Percentiles rank a stretch among this genome's conserved stretches.
phyloP scores from a whole-genome alignment of 176 grass and related monocot genomes.

The Thalia dealbata region DNA sequence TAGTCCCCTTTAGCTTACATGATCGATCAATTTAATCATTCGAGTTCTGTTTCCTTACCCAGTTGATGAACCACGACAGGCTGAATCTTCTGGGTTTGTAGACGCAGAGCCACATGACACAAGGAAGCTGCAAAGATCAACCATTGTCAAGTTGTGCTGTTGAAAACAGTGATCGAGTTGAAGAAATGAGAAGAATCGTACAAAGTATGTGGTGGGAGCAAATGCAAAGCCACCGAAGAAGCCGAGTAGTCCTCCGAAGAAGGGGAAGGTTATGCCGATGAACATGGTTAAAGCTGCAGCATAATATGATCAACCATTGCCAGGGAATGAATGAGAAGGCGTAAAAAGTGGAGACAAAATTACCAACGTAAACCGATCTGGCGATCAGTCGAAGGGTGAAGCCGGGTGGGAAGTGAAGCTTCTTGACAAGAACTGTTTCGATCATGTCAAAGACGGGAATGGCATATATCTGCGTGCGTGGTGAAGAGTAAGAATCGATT shows the following conservation, averaged over 20 bases:
- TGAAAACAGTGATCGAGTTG: neutral
- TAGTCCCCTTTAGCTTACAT: no score
- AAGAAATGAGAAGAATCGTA: constrained; percentile 19
- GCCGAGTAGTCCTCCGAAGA: constrained; percentile 65
- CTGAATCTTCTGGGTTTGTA: constrained; percentile 69
- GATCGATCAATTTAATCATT: neutral
- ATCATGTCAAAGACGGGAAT: constrained; percentile 98
- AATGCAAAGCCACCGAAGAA: constrained; percentile 89
- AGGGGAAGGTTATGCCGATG: constrained; percentile 74
- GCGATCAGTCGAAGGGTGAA: constrained; percentile 51
- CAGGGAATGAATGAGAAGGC: no score
- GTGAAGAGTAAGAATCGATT: neutral
- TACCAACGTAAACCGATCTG: constrained; percentile 69
- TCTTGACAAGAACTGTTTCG: constrained; percentile 78
- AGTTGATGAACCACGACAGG: constrained; percentile 73
- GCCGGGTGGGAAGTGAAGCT: constrained; percentile 46
- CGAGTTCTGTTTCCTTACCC: constrained; percentile 29
- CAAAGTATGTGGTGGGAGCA: constrained; percentile 81
- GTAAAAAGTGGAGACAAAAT: neutral
- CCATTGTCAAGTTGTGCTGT: no score
- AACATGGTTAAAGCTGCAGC: constrained; percentile 88
- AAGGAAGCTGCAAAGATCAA: constrained; percentile 53
- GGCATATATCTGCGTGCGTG: constrained; percentile 48
- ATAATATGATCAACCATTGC: no score
- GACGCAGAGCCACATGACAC: constrained; percentile 78